Evolutionary conservation across 371 early-diverging fungal genomes (phyloP), one percentile per base, ranked within the genome.

Genomic region (Thermomucor indicae-seudaticae): DNA sequence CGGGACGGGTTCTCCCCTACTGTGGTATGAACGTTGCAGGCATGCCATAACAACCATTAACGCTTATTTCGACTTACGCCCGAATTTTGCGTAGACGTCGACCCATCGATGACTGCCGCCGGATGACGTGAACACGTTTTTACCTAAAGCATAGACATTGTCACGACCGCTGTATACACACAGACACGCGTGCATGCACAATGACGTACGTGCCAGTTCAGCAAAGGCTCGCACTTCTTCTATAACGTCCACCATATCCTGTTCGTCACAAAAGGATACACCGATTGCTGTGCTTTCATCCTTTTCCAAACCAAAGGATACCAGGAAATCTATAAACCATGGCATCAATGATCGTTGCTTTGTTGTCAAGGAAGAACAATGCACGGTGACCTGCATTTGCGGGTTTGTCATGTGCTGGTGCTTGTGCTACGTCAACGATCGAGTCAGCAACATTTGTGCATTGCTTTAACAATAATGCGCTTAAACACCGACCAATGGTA

Each of bases 241-340:
- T 25, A 72, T 28, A 5, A 63, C 24, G 2, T 62, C 35, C 8
- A 52, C 19, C 71, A 71, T 65, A 22, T 22, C 49, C 11, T 62
- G 40, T 44, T 62, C 56, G 16, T 67, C 61, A n/a, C 45, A 49
- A 25, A 72, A 65, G n/a, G 45, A 49, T 16, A 67, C 49, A 27
- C 46, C 34, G 14, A 55, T 54, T 16, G 62, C 50, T 25, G 46
- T 38, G 23, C 51, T 17, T 19, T 55, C 45, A 1, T 49, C 31
- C 10, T 49, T 43, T 27, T 7, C 28, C 11, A 39, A 35, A 31
- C 20, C 12, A 25, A 48, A 19, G 12, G 49, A 35, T 10, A 43
- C 48, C 27, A 49, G 24, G 16, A 38, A 22, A 43, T 43, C 50
- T 43, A 25, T 27, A 50, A 11, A 38, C 19, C 24, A 27, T 42